Evolutionary conservation across 2,329 filamentous ascomycete genomes (phyloP).

Genomic region (Zymoseptoria crescenta): DNA sequence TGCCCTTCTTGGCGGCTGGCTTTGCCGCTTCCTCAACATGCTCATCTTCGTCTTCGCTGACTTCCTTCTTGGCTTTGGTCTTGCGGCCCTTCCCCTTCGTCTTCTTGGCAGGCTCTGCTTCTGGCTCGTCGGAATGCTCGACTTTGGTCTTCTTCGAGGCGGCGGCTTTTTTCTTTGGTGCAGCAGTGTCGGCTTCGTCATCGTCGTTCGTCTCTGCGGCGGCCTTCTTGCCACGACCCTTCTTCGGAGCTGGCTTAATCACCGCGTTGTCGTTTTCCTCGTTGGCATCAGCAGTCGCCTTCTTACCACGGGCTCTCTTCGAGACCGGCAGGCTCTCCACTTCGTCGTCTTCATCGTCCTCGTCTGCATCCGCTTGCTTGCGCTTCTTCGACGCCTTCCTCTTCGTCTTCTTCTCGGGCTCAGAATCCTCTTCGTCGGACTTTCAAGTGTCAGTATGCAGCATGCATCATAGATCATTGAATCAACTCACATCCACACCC

Average conservation of each 20-base stretch:
- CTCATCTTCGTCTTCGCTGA: slow-evolving; percentile 16
- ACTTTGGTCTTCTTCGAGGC: slow-evolving; percentile 13
- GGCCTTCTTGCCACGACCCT: slow-evolving; percentile 17
- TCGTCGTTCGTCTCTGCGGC: slow-evolving; percentile 10
- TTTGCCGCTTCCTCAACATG: slow-evolving; percentile 12
- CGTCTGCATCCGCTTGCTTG: slow-evolving; percentile 11
- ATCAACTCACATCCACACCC: background rate
- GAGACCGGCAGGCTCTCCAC: slow-evolving; percentile 10
- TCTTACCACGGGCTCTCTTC: slow-evolving; percentile 17
- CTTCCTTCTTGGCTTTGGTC: slow-evolving; percentile 1
- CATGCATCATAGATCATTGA: background rate
- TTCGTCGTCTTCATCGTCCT: slow-evolving; percentile 25
- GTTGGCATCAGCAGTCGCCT: slow-evolving; percentile 11
- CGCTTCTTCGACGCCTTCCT: slow-evolving; percentile 18
- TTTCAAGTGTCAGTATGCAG: background rate
- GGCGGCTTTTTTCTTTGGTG: slow-evolving; percentile 7
- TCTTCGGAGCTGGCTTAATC: slow-evolving; percentile 15
- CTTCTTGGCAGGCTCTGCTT: slow-evolving; percentile 15
- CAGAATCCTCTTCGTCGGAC: background rate
- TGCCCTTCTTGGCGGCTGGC: slow-evolving; percentile 17
- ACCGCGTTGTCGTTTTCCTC: slow-evolving; percentile 25
- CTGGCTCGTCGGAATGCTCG: slow-evolving; percentile 7
- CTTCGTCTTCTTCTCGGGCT: slow-evolving; percentile 1
- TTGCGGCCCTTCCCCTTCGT: background rate
- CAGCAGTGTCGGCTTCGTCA: slow-evolving; percentile 8